Evolutionary conservation across 192 early-diverging fungal genomes (phyloP).

Genomic region (Gamsiella multidivaricata): DNA sequence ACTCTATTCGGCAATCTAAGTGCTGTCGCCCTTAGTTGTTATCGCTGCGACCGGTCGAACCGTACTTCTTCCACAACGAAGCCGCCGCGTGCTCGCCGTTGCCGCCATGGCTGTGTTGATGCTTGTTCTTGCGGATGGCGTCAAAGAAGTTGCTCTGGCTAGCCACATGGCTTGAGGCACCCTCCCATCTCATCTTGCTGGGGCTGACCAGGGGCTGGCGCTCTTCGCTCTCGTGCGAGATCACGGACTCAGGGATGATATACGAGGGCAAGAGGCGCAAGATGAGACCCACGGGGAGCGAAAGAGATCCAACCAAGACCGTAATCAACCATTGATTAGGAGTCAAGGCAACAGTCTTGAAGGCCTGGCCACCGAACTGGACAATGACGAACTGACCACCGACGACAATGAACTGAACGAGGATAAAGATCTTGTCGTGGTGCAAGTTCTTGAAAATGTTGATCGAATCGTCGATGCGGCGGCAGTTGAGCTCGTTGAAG

Average conservation of each 20-base stretch:
- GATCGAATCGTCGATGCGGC: constrained; percentile 78
- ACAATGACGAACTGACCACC: constrained; percentile 87
- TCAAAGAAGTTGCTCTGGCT: constrained; percentile 61
- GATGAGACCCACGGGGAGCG: constrained; percentile 82
- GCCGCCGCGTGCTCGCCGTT: constrained; percentile 16
- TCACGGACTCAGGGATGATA: constrained; percentile 51
- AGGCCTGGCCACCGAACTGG: constrained; percentile 87
- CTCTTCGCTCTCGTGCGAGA: constrained; percentile 44
- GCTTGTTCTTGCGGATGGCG: constrained; percentile 59
- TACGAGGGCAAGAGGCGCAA: constrained; percentile 85
- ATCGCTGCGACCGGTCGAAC: background rate
- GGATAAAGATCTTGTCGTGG: constrained; percentile 83
- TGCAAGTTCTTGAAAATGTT: constrained; percentile 92
- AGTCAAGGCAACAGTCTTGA: constrained; percentile 80
- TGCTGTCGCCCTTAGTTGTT: too few relatives aligned
- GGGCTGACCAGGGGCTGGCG: constrained; percentile 39
- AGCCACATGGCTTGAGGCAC: constrained; percentile 56
- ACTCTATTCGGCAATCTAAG: too few relatives aligned
- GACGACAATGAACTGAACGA: constrained; percentile 79
- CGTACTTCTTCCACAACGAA: constrained; percentile 44
- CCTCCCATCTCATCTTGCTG: constrained; percentile 49
- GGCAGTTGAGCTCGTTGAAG: constrained; percentile 95
- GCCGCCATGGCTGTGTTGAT: background rate
- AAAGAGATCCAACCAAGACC: constrained; percentile 80
- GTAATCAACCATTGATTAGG: constrained; percentile 82